A percentile compares a stretch with the other conserved stretches of the same genome.
phyloP scores from a whole-genome alignment of 2,329 filamentous ascomycete species.

The Emydomyces testavorans region DNA sequence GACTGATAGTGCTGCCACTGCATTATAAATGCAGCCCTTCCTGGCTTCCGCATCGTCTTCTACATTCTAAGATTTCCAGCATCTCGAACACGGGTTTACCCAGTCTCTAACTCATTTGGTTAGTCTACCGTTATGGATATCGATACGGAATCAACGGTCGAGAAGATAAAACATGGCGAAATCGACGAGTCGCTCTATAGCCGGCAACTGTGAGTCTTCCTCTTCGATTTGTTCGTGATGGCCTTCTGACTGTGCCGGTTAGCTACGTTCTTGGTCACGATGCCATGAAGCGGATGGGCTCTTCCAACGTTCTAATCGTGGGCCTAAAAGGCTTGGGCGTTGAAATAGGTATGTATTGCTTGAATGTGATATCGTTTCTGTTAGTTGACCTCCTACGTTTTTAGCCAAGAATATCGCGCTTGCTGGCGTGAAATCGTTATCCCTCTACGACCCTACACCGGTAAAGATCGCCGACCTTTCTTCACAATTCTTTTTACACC shows the following conservation, averaged over 20 bases:
- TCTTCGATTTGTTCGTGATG: neutral
- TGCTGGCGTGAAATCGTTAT: conserved; percentile 93
- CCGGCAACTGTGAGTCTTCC: conserved; percentile 43
- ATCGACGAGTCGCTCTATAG: conserved; percentile 59
- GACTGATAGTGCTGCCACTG: neutral
- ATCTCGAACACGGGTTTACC: neutral
- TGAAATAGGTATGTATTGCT: conserved; percentile 53
- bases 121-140: conserved; percentile 51
- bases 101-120: conserved; percentile 8
- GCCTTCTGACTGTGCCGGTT: conserved; percentile 14
- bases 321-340: conserved; percentile 90
- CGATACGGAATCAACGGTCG: conserved; percentile 46
- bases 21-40: conserved; percentile 5
- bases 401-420: conserved; percentile 95
- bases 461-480: conserved; percentile 81
- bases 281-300: conserved; percentile 97
- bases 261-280: conserved; percentile 61
- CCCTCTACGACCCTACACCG: conserved; percentile 78
- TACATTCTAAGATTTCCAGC: conserved; percentile 7
- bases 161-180: conserved; percentile 52
- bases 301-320: conserved; percentile 84
- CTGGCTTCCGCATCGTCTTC: neutral
- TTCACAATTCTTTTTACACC: conserved; percentile 89
- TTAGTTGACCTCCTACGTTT: conserved; percentile 1
- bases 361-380: neutral